Evolutionary conservation across 2,329 filamentous ascomycete species (phyloP), one percentile per base, ranked within the genome.

Genomic region (Alternaria brassicae): DNA sequence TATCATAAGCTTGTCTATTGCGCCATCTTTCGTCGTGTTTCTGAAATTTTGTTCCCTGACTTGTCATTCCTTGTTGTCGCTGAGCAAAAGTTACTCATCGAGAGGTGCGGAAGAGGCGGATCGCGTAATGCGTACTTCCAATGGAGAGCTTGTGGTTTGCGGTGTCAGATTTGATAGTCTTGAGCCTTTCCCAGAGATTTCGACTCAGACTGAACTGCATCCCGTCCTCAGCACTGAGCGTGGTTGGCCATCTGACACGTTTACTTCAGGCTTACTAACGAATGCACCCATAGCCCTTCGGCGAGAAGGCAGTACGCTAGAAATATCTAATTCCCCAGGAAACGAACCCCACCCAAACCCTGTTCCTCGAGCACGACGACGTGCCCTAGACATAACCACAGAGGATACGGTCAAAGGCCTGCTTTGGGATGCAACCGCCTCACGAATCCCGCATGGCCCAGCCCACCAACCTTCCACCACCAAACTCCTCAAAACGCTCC

Each of bases 401-500:
- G 21, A 21, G 13, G 21, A 21, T 0, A 34, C 28, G 7, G 44
- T 36, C 30, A 36, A 36, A 36, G 44, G 10, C 13, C 6, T 36
- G 1, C 13, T 37, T 6, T 13, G 1, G 1, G 13, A 15, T 15
- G 10, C 30, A 1, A 6, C 51, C n/a, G 41, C 28, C 0, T 7
- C 47, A 0, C 47, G 7, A n/a, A 32, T 30, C 37, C 39, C 30
- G 10, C 53, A 56, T 6, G 37, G 28, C 19, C 45, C 44, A 15
- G 7, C 39, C 6, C 27, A 48, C 21, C 53, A 51, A 28, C 44
- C 45, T 10, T 19, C 45, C 6, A 49, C n/a, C 10, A 10, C 13
- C 3, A 45, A 41, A 15, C 52, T 54, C 2, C 23, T 60, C 10
- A 52, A 53, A 34, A 32, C 53, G 1, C 12, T 56, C 5, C 53